Evolutionary conservation across 2,329 filamentous ascomycete species (phyloP).

Genomic region (Purpureocillium takamizusanense): DNA sequence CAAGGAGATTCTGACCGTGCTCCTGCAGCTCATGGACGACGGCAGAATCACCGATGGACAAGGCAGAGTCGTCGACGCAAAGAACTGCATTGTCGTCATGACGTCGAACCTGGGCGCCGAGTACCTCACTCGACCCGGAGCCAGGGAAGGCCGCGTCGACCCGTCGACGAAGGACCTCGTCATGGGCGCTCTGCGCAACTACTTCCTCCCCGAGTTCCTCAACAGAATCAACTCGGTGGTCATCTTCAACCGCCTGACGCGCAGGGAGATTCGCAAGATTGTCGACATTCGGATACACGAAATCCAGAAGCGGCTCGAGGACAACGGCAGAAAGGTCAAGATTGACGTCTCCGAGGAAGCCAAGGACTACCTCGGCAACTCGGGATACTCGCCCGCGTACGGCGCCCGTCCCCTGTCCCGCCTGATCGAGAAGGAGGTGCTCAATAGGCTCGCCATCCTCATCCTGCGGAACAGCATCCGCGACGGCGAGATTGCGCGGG

Average conservation of each 20-base stretch:
- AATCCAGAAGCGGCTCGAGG: conserved; percentile 81
- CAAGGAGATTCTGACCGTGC: conserved; percentile 92
- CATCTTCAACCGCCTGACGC: conserved; percentile 96
- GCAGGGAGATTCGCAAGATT: conserved; percentile 84
- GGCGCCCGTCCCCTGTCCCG: conserved; percentile 82
- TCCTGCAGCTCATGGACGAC: conserved; percentile 99
- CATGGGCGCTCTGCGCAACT: conserved; percentile 82
- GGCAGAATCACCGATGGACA: conserved; percentile 97
- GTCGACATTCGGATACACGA: conserved; percentile 83
- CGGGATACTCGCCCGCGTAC: conserved; percentile 92
- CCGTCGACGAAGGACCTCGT: conserved; percentile 78
- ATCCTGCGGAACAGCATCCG: conserved; percentile 77
- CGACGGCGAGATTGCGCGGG: conserved; percentile 75
- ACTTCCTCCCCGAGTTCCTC: conserved; percentile 96
- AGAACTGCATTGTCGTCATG: conserved; percentile 99
- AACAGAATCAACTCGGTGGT: conserved; percentile 95
- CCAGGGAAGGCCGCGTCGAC: conserved; percentile 78
- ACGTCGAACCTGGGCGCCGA: conserved; percentile 96
- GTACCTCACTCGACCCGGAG: conserved; percentile 72
- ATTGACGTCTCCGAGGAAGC: conserved; percentile 79
- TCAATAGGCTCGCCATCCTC: conserved; percentile 86
- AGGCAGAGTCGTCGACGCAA: conserved; percentile 87
- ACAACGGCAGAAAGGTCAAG: conserved; percentile 77
- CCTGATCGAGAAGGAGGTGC: conserved; percentile 93
- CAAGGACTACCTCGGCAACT: conserved; percentile 84